Conservation (phyloP, 2,329 filamentous ascomycete species). For the Monosporascus cannonballus region DNA sequence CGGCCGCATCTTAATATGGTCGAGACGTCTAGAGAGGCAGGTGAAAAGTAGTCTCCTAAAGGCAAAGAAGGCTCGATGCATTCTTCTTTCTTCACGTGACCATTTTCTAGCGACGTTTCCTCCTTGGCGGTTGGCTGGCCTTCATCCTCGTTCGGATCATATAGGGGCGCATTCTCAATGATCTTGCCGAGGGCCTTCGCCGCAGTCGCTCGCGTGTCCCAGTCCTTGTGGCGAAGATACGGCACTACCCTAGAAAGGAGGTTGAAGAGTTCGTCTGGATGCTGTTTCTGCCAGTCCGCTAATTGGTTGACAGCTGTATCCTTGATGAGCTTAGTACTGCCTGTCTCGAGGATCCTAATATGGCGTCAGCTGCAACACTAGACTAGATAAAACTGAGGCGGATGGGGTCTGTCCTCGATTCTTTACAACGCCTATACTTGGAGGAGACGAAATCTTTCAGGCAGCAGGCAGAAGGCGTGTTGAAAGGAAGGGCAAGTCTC, state of each 20-base stretch:
- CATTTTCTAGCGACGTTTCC: conserved; percentile 35
- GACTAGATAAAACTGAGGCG: not conserved
- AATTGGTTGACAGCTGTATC: conserved; percentile 96
- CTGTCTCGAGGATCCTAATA: conserved; percentile 84
- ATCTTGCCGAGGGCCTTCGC: conserved; percentile 94
- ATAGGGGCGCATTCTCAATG: conserved; percentile 77
- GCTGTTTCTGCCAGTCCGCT: conserved; percentile 95
- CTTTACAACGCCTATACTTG: not conserved
- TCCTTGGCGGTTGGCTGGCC: conserved; percentile 38
- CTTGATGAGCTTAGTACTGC: conserved; percentile 90
- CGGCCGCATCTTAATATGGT: conserved; percentile 79
- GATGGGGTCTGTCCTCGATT: not conserved
- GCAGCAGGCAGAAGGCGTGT: not conserved
- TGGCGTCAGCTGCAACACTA: conserved; percentile 3
- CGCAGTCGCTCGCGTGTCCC: conserved; percentile 91
- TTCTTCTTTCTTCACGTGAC: conserved; percentile 56
- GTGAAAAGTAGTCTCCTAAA: conserved; percentile 59
- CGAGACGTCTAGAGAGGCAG: conserved; percentile 70
- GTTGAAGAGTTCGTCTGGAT: conserved; percentile 96
- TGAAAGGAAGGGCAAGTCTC: not conserved
- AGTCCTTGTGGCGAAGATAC: conserved; percentile 89
- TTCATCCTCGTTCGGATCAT: conserved; percentile 81
- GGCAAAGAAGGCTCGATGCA: conserved; percentile 40
- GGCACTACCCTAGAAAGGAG: conserved; percentile 90
- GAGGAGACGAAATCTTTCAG: not conserved